Conservation (phyloP, 2,329 filamentous ascomycete genomes). For the Cercospora sp. region DNA sequence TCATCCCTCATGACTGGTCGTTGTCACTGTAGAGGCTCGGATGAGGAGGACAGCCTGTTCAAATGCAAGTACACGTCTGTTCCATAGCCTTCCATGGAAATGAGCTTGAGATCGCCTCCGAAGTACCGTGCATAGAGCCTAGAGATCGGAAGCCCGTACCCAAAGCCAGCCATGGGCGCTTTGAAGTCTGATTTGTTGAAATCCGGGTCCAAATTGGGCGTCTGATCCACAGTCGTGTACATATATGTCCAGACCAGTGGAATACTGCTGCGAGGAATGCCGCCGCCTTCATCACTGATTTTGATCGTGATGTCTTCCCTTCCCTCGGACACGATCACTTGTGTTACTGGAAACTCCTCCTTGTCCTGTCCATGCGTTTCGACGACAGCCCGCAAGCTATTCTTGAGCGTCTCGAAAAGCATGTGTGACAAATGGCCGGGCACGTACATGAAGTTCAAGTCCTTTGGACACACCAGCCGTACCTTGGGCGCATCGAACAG, state of each 20-base stretch:
- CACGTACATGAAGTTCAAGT: conserved; percentile 99
- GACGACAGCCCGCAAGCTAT: conserved; percentile 93
- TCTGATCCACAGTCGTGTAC: conserved; percentile 98
- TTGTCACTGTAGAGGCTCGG: conserved; percentile 91
- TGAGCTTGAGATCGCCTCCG: conserved; percentile 93
- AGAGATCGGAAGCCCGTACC: conserved; percentile 94
- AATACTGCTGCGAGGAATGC: conserved; percentile 88
- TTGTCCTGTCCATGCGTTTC: conserved; percentile 94
- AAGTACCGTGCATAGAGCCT: conserved; percentile 95
- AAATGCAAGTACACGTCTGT: conserved; percentile 98
- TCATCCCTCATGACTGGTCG: conserved; percentile 84
- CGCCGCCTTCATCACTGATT: conserved; percentile 92
- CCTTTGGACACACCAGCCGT: conserved; percentile 81
- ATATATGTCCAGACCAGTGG: conserved; percentile 99
- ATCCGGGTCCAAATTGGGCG: conserved; percentile 90
- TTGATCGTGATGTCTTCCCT: conserved; percentile 99
- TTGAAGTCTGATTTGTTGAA: conserved; percentile 99
- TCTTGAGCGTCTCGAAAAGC: conserved; percentile 99
- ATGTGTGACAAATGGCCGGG: conserved; percentile 98
- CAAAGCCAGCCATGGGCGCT: conserved; percentile 97
- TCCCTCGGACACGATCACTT: conserved; percentile 95
- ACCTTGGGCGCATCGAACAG: conserved; percentile 96
- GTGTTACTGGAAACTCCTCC: conserved; percentile 93
- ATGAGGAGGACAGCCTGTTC: conserved; percentile 91
- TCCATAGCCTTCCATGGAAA: conserved; percentile 99